Evolutionary conservation across 2,329 filamentous ascomycete genomes (phyloP), one percentile per base, ranked within the genome.

Genomic region (Trichoderma atroviride): DNA sequence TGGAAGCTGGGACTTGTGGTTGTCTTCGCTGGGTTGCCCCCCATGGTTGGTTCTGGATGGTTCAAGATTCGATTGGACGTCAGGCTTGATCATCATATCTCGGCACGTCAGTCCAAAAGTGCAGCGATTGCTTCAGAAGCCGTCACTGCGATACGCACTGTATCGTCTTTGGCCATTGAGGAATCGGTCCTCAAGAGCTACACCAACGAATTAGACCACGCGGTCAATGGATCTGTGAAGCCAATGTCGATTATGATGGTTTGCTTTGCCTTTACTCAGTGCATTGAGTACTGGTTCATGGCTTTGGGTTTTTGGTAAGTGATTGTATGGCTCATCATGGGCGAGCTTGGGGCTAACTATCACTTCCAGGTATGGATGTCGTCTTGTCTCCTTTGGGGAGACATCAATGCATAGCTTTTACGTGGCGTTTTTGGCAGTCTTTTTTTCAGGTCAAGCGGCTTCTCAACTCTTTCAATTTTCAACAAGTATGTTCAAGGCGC

Each of bases 401-500:
- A 79, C 87, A 70, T 85, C 83, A 2, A 87, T 88, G 76, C 87
- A 87, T 69, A 76, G 80, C 68, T 82, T 82, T 71, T 78, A 86
- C 68, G 80, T 87, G 22, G 80, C 84, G 10, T 87, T 87, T 71
- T 81, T 86, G 76, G 82, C 80, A 3, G 81, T 87, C 6, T 81
- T 86, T 47, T 85, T 81, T 71, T 80, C 79, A 0, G 82, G 79
- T 0, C 81, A 84, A 76, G 79, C 79, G 2, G 77, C 81, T 0
- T 74, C 78, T 0, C 77, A 80, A 59, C 74, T 84, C 10, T 84
- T 84, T 73, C 76, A 82, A 57, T 84, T 85, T 74, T 83, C 84
- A 0, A 85, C 83, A 5, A 86, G 80, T 74, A 62, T 74, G 75
- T 64, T 3, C 16, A 37, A 7, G 14, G 24, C 4, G 11, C 3